Percentiles rank a stretch among this genome's conserved stretches.
Evolutionary conservation across 2,329 filamentous ascomycete species (phyloP).

Genomic region (Trichoderma semiorbis): DNA sequence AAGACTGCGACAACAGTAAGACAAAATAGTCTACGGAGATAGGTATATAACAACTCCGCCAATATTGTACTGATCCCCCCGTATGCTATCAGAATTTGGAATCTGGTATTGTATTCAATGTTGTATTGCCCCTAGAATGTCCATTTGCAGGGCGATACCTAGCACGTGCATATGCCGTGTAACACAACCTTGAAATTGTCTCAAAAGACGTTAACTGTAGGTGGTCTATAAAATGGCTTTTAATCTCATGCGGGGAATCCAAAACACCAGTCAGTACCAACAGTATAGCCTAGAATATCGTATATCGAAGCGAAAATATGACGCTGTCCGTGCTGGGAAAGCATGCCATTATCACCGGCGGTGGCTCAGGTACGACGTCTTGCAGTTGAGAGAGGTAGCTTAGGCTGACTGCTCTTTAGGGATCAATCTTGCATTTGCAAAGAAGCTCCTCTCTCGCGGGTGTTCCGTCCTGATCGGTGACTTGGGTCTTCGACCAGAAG

Average conservation of each 20-base stretch:
- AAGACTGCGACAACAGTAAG: neutral
- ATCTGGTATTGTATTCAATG: neutral
- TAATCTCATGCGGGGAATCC: neutral
- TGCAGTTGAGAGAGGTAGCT: neutral
- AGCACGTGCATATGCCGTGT: neutral
- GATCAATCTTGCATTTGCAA: neutral
- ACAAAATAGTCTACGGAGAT: no score
- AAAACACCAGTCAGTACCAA: neutral
- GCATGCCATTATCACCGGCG: neutral
- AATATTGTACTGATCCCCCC: neutral
- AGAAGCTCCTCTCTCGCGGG: neutral
- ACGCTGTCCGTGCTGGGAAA: neutral
- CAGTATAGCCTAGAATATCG: neutral
- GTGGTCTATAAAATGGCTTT: neutral
- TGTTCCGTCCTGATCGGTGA: neutral
- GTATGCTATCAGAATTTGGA: neutral
- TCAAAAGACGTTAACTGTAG: neutral
- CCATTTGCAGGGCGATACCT: neutral
- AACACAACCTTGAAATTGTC: neutral
- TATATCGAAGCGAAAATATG: neutral
- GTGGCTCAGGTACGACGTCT: neutral
- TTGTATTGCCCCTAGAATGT: neutral
- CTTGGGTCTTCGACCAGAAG: neutral
- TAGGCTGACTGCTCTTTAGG: neutral
- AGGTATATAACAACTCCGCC: no score